A percentile compares a stretch with the other conserved stretches of the same genome.
These are phyloP conservation scores for Starmerella bacillaris DNA, from an alignment of 805 yeast genomes.

Conservation along the genomic window DNA sequence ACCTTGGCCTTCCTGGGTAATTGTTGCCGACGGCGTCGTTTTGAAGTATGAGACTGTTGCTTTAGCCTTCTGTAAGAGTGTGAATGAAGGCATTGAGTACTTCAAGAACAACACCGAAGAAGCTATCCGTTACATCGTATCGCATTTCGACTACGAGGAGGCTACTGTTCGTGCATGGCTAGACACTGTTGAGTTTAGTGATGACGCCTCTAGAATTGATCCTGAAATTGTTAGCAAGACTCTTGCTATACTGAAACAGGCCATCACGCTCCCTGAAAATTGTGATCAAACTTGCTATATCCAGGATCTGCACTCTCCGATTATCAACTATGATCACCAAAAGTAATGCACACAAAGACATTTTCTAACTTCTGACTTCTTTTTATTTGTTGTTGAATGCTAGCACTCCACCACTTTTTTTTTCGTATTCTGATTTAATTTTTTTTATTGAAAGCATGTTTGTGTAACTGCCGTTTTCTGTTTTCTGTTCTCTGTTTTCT, in stretches of 20 bases:
- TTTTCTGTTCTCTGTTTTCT: no score
- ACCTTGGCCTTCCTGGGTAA: constrained; percentile 95
- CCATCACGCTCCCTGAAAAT: constrained; percentile 34
- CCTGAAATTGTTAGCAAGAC: constrained; percentile 37
- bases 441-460: no score
- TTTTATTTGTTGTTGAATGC: no score
- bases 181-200: constrained; percentile 49
- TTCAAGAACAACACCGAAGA: constrained; percentile 45
- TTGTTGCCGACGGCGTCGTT: constrained; percentile 34
- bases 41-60: constrained; percentile 15
- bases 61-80: constrained; percentile 32
- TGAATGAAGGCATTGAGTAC: constrained; percentile 51
- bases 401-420: no score
- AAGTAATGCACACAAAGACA: no score
- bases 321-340: no score
- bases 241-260: constrained; percentile 36
- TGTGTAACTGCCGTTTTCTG: no score
- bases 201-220: constrained; percentile 34
- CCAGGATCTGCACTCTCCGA: neutral
- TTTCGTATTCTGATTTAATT: no score
- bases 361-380: no score
- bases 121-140: constrained; percentile 44
- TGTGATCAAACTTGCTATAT: constrained; percentile 15
- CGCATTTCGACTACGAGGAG: constrained; percentile 53
- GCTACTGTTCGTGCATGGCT: constrained; percentile 73